A percentile compares a stretch with the other conserved stretches of the same genome.
phyloP scores from a whole-genome alignment of 805 yeast species.

The Suhomyces xylopsoci region DNA sequence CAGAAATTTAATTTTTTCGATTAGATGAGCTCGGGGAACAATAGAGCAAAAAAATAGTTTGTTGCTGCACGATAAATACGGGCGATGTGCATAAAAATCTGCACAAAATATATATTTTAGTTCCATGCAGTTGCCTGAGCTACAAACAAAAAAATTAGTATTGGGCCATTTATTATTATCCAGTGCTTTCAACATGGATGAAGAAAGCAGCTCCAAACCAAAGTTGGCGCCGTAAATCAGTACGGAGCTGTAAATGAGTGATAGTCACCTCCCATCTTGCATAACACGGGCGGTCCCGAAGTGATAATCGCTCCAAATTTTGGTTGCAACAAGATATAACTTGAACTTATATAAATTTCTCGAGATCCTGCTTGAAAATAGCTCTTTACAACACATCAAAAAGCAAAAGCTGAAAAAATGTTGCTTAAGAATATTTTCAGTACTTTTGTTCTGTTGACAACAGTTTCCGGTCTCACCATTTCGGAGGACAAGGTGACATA shows the following conservation, averaged over 20 bases:
- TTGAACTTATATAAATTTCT: background rate
- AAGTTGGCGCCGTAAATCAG: no score
- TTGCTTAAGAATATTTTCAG: background rate
- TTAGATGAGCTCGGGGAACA: background rate
- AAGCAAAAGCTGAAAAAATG: constrained; percentile 1
- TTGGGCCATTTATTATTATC: background rate
- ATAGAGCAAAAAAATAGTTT: background rate
- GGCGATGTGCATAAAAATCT: background rate
- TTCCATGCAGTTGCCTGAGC: background rate
- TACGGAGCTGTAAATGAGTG: no score
- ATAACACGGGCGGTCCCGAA: background rate
- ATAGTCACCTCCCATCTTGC: background rate
- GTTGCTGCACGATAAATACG: background rate
- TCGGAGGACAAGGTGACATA: constrained; percentile 14
- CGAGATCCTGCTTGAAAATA: background rate
- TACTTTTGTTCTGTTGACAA: constrained; percentile 1
- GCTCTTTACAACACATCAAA: background rate
- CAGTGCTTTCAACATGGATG: background rate
- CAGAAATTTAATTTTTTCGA: background rate
- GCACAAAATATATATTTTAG: background rate
- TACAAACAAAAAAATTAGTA: background rate
- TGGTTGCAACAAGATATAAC: background rate
- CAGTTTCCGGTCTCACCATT: constrained; percentile 2
- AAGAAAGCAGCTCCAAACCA: no score
- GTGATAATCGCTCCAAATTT: background rate